phyloP scores from a whole-genome alignment of 176 grass and related monocot genomes.

The Rhipidocladum racemiflorum region DNA sequence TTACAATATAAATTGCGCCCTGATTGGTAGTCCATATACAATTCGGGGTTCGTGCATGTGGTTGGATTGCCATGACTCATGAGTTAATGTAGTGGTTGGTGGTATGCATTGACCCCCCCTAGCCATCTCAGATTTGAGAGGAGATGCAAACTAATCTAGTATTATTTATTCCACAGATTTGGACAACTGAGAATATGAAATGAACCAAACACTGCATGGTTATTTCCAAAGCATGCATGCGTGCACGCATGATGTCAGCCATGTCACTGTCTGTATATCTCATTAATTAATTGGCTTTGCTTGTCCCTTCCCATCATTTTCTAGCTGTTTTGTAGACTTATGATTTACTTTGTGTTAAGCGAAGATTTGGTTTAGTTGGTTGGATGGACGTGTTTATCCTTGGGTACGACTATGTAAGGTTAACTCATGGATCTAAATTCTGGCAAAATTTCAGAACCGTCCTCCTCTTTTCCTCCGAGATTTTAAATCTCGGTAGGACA shows the following conservation, averaged over 20 bases:
- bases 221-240: not conserved
- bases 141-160: not conserved
- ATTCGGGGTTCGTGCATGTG: constrained; percentile 16
- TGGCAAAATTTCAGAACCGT: too few relatives aligned
- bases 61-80: constrained; percentile 18
- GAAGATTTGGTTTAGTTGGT: not conserved
- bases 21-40: constrained; percentile 33
- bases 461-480: too few relatives aligned
- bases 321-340: not conserved
- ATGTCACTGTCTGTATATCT: constrained; percentile 7
- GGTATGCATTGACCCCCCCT: not conserved
- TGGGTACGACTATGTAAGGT: too few relatives aligned
- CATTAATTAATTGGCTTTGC: not conserved
- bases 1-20: constrained; percentile 8
- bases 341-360: not conserved
- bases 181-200: constrained; percentile 21
- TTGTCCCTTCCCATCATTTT: not conserved
- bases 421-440: too few relatives aligned
- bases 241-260: constrained; percentile 27
- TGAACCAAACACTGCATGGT: not conserved
- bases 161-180: constrained; percentile 18
- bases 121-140: not conserved
- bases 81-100: constrained; percentile 18
- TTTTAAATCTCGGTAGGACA: too few relatives aligned
- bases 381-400: constrained; percentile 11